Base-by-base conservation (phyloP, 176 grass and related monocot genomes). In the Echinochloa phyllopogon region DNA sequence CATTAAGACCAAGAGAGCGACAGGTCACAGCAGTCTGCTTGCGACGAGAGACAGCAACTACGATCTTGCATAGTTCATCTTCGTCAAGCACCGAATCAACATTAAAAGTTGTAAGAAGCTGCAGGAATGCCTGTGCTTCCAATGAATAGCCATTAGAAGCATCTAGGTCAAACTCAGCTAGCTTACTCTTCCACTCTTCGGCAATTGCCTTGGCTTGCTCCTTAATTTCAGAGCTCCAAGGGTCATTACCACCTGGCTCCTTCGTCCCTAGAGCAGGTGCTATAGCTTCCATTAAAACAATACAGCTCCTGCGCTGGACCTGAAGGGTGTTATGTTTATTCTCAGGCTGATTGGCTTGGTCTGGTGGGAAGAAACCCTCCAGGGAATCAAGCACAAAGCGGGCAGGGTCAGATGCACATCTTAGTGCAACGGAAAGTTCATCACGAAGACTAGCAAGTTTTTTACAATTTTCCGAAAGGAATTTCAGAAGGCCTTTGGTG, bases 181-280 rank as follows among this genome's bases (percentile, higher is more conserved):
- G 74, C 84, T 92, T 97, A 83, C 67, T 87, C 90, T 84, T 97
- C 95, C 95, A 97, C 63, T 90, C 90, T 72, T 92, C 56, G 75
- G 92, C 92, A 87, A 94, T 88, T 81, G 70, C 86, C 82, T 87
- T 92, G 62, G 92, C 92, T 78, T 91, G 88, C 87, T 87, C 91
- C 89, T 86, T 94, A 94, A 94, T 89, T 89, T 97, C 95, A 92
- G 92, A 91, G 92, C 82, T 97, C 82, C 93, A 76, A 91, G 73
- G 78, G 69, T 91, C 43, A 42, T 89, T 77, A 59, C 82, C 90
- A 88, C 82, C 80, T 12, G 25, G 70, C 76, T 92, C 90, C 71
- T 82, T 90, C 23, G 39, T 88, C 75, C 59, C 79, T 75, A 92
- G 51, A 45, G 91, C 77, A 86, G 73, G 88, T 77, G 90, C 47